phyloP scores from a whole-genome alignment of 2,329 filamentous ascomycete species.

The Tolypocladium album region DNA sequence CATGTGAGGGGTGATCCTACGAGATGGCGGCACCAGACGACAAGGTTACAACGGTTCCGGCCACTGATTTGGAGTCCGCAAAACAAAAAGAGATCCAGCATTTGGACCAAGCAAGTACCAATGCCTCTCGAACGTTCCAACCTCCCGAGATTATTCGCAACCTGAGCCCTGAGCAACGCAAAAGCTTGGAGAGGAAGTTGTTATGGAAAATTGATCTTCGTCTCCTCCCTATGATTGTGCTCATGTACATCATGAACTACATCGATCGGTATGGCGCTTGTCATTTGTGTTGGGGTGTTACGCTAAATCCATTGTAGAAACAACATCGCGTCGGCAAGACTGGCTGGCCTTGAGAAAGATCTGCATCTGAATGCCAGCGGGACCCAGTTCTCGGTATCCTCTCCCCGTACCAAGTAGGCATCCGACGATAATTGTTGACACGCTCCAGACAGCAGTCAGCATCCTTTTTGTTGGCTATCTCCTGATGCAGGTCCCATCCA shows the following conservation, averaged over 20 bases:
- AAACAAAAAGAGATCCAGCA: background rate
- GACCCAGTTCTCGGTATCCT: constrained; percentile 9
- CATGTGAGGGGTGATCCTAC: background rate
- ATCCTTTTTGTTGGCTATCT: constrained; percentile 41
- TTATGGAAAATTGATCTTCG: constrained; percentile 18
- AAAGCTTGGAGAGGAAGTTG: constrained; percentile 4
- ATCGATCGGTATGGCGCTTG: constrained; percentile 22
- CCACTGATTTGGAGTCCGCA: background rate
- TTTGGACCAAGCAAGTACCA: background rate
- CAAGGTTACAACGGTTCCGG: background rate
- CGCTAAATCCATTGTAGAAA: constrained; percentile 21
- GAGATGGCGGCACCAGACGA: background rate
- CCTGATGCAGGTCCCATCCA: constrained; percentile 40
- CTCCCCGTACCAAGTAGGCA: background rate
- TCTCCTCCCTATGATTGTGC: constrained; percentile 16
- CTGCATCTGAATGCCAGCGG: constrained; percentile 31
- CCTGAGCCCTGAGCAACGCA: background rate
- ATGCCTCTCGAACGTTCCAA: background rate
- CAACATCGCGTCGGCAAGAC: constrained; percentile 12
- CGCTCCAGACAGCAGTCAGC: constrained; percentile 30
- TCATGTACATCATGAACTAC: constrained; percentile 29
- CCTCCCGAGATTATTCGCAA: constrained; percentile 1
- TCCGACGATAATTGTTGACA: background rate
- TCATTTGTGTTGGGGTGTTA: background rate
- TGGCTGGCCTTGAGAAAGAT: constrained; percentile 32